These are phyloP conservation scores for Lantana camara DNA, from an alignment of 257 asterid genomes.

Conservation along the genomic window DNA sequence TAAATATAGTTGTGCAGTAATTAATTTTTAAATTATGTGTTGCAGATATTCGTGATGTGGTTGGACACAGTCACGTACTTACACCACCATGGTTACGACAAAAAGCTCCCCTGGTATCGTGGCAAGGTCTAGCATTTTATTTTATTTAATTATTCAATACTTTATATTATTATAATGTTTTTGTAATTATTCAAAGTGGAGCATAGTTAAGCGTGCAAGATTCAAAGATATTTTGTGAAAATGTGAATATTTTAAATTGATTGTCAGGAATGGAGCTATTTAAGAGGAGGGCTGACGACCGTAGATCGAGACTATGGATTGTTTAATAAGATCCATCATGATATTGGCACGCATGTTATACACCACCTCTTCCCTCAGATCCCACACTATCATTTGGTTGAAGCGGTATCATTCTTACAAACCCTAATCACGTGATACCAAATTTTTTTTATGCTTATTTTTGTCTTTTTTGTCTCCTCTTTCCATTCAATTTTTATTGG, in stretches of 20 bases:
- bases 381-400: slow-evolving; percentile 80
- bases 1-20: not conserved
- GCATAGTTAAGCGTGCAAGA: too few relatives aligned
- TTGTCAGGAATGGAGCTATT: slow-evolving; percentile 81
- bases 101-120: slow-evolving; percentile 89
- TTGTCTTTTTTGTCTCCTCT: too few relatives aligned
- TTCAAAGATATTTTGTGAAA: too few relatives aligned
- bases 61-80: slow-evolving; percentile 78
- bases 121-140: slow-evolving; percentile 55
- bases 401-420: slow-evolving; percentile 56
- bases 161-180: too few relatives aligned
- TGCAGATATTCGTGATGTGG: slow-evolving; percentile 80
- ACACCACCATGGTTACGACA: slow-evolving; percentile 87
- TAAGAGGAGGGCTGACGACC: slow-evolving; percentile 88
- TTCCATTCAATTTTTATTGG: too few relatives aligned
- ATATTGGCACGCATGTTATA: slow-evolving; percentile 87
- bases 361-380: slow-evolving; percentile 94
- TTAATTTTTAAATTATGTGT: not conserved
- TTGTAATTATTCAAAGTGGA: too few relatives aligned
- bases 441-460: not conserved
- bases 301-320: slow-evolving; percentile 84
- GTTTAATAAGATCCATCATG: slow-evolving; percentile 80
- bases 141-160: too few relatives aligned
- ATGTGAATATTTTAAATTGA: not conserved
- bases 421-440: slow-evolving; percentile 22